Evolutionary conservation across 129 eudicot species (phyloP).

Genomic region (Flaveria linearis): DNA sequence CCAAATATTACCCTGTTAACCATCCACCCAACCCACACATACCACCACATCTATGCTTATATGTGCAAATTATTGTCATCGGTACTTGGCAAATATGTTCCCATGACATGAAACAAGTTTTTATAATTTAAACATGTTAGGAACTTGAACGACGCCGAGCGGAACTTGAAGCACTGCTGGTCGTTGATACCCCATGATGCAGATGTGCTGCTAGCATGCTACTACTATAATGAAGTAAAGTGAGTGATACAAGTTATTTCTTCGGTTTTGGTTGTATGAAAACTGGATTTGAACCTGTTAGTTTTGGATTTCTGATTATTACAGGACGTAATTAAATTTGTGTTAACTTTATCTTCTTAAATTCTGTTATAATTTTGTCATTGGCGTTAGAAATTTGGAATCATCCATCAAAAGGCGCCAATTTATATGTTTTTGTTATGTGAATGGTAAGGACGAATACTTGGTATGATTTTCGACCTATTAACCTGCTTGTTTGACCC

Average conservation of each 20-base stretch:
- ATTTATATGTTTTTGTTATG: not conserved
- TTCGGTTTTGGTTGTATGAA: conserved; percentile 25
- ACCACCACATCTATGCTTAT: not conserved
- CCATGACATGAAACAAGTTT: conserved; percentile 17
- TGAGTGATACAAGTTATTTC: conserved; percentile 21
- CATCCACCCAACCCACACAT: not conserved
- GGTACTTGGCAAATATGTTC: not conserved
- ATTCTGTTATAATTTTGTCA: not conserved
- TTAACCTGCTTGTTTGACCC: too few relatives aligned
- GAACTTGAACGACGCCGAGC: conserved; percentile 75
- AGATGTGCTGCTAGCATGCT: conserved; percentile 7
- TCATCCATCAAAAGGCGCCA: not conserved
- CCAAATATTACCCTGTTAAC: not conserved
- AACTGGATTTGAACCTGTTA: conserved; percentile 11
- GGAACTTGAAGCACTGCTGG: conserved; percentile 74
- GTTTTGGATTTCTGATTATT: conserved; percentile 11
- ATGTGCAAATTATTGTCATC: not conserved
- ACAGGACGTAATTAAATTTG: conserved; percentile 22
- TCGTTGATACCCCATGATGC: conserved; percentile 50
- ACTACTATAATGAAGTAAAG: conserved; percentile 15
- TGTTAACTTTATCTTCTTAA: not conserved
- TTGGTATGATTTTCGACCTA: too few relatives aligned
- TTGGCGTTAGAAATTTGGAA: not conserved
- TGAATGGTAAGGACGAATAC: too few relatives aligned
- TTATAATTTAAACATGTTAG: conserved; percentile 40